Conservation (phyloP, 2,329 filamentous ascomycete species). For the Chaetomiaceae sp. region DNA sequence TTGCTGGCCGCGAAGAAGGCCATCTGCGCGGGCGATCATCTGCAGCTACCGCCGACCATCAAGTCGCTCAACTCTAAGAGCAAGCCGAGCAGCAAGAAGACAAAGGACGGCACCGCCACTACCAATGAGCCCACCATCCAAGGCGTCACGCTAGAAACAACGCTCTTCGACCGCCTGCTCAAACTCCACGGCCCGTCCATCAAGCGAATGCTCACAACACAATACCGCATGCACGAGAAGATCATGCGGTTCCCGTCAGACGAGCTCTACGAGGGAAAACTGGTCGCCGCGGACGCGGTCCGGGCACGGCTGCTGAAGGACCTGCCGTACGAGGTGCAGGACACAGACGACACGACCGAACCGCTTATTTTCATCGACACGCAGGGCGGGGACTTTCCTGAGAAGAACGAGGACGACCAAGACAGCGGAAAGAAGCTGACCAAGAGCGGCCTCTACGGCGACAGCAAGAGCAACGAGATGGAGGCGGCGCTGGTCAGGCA, state of each 20-base stretch:
- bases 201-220: conserved; percentile 91
- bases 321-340: conserved; percentile 68
- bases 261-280: conserved; percentile 74
- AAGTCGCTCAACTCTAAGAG: conserved; percentile 63
- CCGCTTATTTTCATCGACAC: conserved; percentile 93
- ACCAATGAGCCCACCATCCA: conserved; percentile 30
- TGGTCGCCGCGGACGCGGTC: conserved; percentile 76
- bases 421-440: conserved; percentile 40
- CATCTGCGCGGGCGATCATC: conserved; percentile 86
- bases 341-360: conserved; percentile 80
- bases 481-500: conserved; percentile 74
- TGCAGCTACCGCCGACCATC: conserved; percentile 91
- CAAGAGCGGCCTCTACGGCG: conserved; percentile 40
- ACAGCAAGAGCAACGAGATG: conserved; percentile 86
- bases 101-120: conserved; percentile 31
- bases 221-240: conserved; percentile 95
- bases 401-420: conserved; percentile 66
- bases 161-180: conserved; percentile 84
- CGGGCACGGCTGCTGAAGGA: conserved; percentile 68
- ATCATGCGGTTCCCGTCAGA: conserved; percentile 95
- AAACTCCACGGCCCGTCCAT: conserved; percentile 72
- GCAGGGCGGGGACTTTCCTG: conserved; percentile 86
- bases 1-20: conserved; percentile 74
- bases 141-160: conserved; percentile 69
- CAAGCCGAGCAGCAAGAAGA: conserved; percentile 30